These are phyloP conservation scores for Mucor racemosus DNA, from an alignment of 371 early-diverging fungal species.

Conservation along the genomic window DNA sequence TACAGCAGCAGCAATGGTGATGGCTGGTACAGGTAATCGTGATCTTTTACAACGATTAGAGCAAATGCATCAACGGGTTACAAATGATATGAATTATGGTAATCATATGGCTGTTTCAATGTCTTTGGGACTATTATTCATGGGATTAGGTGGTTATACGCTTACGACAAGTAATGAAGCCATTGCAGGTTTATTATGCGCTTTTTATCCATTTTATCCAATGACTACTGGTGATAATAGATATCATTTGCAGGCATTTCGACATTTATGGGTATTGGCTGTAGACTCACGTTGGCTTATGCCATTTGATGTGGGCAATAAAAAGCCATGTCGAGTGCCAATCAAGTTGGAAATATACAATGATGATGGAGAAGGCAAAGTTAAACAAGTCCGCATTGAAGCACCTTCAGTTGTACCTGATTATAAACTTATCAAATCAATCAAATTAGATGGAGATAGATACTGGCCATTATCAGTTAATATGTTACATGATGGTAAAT, in stretches of 20 bases:
- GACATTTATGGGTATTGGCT: conserved; percentile 91
- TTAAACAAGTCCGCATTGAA: conserved; percentile 36
- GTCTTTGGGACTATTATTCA: conserved; percentile 84
- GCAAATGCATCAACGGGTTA: conserved; percentile 51
- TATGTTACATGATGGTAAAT: conserved; percentile 33
- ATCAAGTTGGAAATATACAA: conserved; percentile 41
- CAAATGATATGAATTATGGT: conserved; percentile 69
- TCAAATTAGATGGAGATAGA: conserved; percentile 57
- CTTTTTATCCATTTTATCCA: conserved; percentile 84
- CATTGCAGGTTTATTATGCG: conserved; percentile 72
- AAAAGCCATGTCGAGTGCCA: conserved; percentile 64
- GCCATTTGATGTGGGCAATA: conserved; percentile 68
- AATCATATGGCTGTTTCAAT: conserved; percentile 83
- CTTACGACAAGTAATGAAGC: conserved; percentile 70
- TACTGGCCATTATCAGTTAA: conserved; percentile 67
- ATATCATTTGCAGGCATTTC: conserved; percentile 80
- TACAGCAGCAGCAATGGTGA: conserved; percentile 71
- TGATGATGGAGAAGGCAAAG: conserved; percentile 25
- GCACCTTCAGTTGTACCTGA: conserved; percentile 75
- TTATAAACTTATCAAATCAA: conserved; percentile 54
- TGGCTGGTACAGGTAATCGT: conserved; percentile 84
- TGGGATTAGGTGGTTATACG: conserved; percentile 82
- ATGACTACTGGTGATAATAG: conserved; percentile 69
- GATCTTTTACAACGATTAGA: conserved; percentile 64
- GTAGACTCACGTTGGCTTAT: conserved; percentile 77